Conservation (phyloP, 164 flowering plant species). For the Santalum album region DNA sequence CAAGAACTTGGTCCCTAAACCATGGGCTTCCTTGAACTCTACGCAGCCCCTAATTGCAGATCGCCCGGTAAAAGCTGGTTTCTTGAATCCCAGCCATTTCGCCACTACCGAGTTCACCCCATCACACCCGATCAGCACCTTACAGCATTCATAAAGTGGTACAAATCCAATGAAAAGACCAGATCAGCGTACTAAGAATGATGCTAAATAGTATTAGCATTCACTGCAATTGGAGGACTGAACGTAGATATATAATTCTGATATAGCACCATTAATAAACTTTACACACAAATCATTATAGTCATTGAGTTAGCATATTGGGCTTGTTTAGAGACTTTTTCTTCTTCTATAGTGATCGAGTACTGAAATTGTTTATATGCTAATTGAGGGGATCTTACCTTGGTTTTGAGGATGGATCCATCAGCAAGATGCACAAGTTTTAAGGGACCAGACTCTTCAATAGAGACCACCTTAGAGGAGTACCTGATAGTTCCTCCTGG, state of each 20-base stretch:
- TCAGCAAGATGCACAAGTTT: slow-evolving; percentile 64
- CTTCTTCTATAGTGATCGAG: no score
- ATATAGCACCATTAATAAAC: no score
- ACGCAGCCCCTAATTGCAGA: slow-evolving; percentile 33
- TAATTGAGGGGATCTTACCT: slow-evolving; percentile 30
- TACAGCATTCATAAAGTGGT: not conserved
- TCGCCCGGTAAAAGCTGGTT: slow-evolving; percentile 27
- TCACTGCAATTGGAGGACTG: not conserved
- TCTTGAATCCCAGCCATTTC: slow-evolving; percentile 33
- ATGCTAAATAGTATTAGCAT: no score
- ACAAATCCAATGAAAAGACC: not conserved
- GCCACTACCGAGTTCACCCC: slow-evolving; percentile 49
- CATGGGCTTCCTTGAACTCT: slow-evolving; percentile 26
- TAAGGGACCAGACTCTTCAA: slow-evolving; percentile 40
- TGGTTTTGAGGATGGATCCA: slow-evolving; percentile 51
- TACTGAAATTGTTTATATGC: no score
- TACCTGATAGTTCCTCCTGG: slow-evolving; percentile 66
- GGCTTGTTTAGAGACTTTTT: no score
- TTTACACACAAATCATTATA: no score
- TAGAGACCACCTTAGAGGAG: slow-evolving; percentile 59
- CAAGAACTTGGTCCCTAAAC: slow-evolving; percentile 23
- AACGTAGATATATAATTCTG: no score
- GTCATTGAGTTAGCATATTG: no score
- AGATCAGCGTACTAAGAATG: not conserved
- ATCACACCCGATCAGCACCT: slow-evolving; percentile 52